Base-by-base conservation (phyloP, 1,139 yeast genomes). In the Zygosaccharomyces pseudobailii region DNA sequence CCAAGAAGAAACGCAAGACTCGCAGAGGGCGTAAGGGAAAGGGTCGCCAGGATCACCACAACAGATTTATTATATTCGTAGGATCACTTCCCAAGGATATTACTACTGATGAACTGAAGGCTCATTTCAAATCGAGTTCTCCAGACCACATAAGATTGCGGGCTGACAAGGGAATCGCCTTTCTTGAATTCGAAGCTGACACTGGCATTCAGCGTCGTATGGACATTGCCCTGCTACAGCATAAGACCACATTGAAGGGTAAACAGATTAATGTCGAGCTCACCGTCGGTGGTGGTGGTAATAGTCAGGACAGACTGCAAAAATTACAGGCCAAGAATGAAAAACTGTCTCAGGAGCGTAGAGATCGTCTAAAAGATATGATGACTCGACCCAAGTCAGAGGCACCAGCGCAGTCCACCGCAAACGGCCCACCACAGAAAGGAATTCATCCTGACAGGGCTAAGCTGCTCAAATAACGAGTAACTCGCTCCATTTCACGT, bases 271-370 rank as follows among this genome's bases (percentile, higher is more conserved):
- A 92, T 62, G 97, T 92, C 30, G 98, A 92, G 68, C 75, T 92
- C 59, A 92, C 97, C 2, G 98, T 88, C 41, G 98, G 98, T 45
- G 98, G 98, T 40, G 98, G 98, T 38, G 98, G 98, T 43, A 90
- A 90, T 66, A 82, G 95, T 6, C 74, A 76, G 47, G 74, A 72
- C 34, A 74, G 98, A 57, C 63, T 79, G 49, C 76, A 77, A 42
- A 92, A 92, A 69, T 76, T 92, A 58, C 79, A 79, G 62, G 79
- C 77, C 45, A 90, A 92, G 74, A 89, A 90, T 65, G 85, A 79
- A 44, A 84, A 83, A 59, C 70, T 88, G 55, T 74, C 75, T 36
- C 81, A 74, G 35, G 94, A 88, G 57, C 74, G 86, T 66, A 79
- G 69, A 53, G 74, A 70, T 21, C 76, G 79, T 60, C 70, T 78